Base-by-base conservation (phyloP, 352 stramenopile species). In the Globisporangium carolinianum region DNA sequence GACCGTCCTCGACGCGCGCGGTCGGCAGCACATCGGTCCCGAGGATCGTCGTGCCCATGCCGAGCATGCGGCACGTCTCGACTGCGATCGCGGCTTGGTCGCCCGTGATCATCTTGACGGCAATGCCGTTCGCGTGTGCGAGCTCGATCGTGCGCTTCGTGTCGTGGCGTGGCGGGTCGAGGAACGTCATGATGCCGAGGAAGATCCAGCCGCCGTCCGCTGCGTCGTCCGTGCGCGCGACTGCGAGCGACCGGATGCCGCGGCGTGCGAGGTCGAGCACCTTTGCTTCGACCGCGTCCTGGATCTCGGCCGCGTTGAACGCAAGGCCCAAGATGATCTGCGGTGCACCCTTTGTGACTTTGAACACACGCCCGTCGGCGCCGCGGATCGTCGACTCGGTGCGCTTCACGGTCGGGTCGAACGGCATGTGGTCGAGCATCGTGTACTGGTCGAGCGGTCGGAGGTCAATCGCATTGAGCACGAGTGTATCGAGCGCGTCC, bases 91-190 rank as follows among this genome's bases (percentile, higher is more conserved):
- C 79, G 12, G 83, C 72, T 54, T 98, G 94, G 68, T 99, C 96
- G 48, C 96, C 96, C 0, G 96, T 99, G 61, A 98, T 90, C 87
- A 98, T 98, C 68, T 98, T 98, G 11, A 99, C 91, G n/a, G 67
- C 76, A 57, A 99, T 92, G 52, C 96, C 96, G 48, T 91, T 85
- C 56, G 91, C 65, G 54, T 97, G 78, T 32, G 95, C 85, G 10
- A 83, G 81, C 58, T 95, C 78, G 61, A 99, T 98, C 18, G 95
- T 98, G 39, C 79, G 77, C 55, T 92, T 90, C 36, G 95, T 98
- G 72, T 98, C 96, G 61, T 95, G 83, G 51, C 96, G 90, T 43
- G 96, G 95, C 15, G 96, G 96, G 70, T 99, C 96, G 32, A 98
- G 62, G 77, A 98, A 97, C 39, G 94, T 95, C 58, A 99, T 79